Base-by-base conservation (phyloP, 2,329 filamentous ascomycete species). In the Pyrenochaeta sp. region DNA sequence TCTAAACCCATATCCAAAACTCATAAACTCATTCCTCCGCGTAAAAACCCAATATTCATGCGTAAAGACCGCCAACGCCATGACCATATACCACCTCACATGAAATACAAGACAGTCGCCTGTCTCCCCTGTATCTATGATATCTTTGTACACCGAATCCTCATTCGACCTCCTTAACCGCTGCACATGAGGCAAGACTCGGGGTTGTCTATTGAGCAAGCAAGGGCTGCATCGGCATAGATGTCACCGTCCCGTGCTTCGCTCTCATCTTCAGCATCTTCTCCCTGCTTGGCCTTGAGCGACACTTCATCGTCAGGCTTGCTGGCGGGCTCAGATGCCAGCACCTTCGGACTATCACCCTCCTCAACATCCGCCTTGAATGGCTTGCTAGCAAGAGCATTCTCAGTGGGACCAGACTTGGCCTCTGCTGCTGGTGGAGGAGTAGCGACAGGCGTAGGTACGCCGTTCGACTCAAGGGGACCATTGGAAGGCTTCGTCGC, bases 151-250 rank as follows among this genome's bases (percentile, higher is more conserved):
- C 41, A 47, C 31, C 35, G 14, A 14, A 28, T 7, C 14, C 9
- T 28, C n/a, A 27, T 18, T 35, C 20, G 26, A 29, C 21, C 20
- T 26, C n/a, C 45, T 73, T 82, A 97, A 78, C 92, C 93, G 75
- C 90, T 95, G 85, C 94, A 99, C 94, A 99, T 97, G 55, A 96
- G 72, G 72, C 94, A 99, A 34, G 87, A 81, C 72, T 99, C 94
- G 60, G 88, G 90, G 79, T 97, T 96, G 70, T 97, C 92, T 72
- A 99, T 97, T 76, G 92, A 96, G 80, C 94, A 99, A 63, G 86
- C 84, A 69, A 99, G 78, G 11, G 89, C 92, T 45, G 92, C 90
- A 60, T 97, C 89, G 0, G 93, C 93, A 74, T 96, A 99, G 61
- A 99, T 99, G 69, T 99, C 93, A 36, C 84, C 84, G 72, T 96